These are phyloP conservation scores for Sphaerobolus stellatus DNA, from an alignment of 1,284 basidiomycete genomes.

Conservation along the genomic window DNA sequence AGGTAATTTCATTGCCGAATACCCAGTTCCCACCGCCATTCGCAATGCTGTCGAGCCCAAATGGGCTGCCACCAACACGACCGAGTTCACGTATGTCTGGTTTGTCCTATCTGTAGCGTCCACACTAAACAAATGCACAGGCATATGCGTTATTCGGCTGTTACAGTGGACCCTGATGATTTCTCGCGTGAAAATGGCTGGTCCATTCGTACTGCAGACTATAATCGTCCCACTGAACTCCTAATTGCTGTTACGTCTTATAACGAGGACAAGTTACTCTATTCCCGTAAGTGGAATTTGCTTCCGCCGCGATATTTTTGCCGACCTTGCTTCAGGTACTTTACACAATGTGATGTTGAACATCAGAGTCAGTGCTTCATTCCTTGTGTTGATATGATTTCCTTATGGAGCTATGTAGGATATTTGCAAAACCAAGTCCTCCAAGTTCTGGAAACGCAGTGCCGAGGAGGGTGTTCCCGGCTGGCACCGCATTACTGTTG, in stretches of 20 bases:
- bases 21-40: slow-evolving; percentile 87
- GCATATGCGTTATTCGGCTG: slow-evolving; percentile 91
- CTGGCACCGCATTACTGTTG: slow-evolving; percentile 94
- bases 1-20: slow-evolving; percentile 89
- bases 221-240: slow-evolving; percentile 89
- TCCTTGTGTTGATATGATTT: not conserved
- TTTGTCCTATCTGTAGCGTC: not conserved
- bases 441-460: slow-evolving; percentile 86
- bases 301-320: slow-evolving; percentile 26
- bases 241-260: slow-evolving; percentile 90
- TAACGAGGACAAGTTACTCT: slow-evolving; percentile 92
- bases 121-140: slow-evolving; percentile 34
- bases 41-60: slow-evolving; percentile 83
- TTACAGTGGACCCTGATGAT: slow-evolving; percentile 94
- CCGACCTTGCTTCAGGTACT: slow-evolving; percentile 34
- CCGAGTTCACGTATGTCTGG: slow-evolving; percentile 77
- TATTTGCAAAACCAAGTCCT: slow-evolving; percentile 95
- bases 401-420: slow-evolving; percentile 40
- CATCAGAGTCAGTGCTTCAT: slow-evolving; percentile 63
- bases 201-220: slow-evolving; percentile 80
- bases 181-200: slow-evolving; percentile 81
- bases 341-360: slow-evolving; percentile 87
- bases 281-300: slow-evolving; percentile 84
- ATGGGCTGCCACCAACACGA: slow-evolving; percentile 69
- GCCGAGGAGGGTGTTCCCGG: slow-evolving; percentile 85